These are phyloP conservation scores for Cymbopogon citratus DNA, from an alignment of 176 grass and related monocot genomes.

Conservation along the genomic window DNA sequence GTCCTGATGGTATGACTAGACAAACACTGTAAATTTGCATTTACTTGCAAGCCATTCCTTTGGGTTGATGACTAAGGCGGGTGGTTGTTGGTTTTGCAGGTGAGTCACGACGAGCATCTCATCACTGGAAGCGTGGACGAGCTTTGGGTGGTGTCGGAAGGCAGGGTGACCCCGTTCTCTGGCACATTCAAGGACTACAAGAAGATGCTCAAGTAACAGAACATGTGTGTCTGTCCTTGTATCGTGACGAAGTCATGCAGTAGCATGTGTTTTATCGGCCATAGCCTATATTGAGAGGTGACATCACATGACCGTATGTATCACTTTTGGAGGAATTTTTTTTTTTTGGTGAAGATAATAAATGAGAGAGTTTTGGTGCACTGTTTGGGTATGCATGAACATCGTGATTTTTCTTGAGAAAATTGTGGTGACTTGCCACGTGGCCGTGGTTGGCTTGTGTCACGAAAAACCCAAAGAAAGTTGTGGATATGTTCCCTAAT, in stretches of 20 bases:
- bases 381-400: no score
- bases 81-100: slow-evolving; percentile 30
- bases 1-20: slow-evolving; percentile 69
- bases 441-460: no score
- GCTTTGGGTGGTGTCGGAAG: slow-evolving; percentile 78
- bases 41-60: background rate
- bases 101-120: slow-evolving; percentile 97
- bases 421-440: no score
- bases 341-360: no score
- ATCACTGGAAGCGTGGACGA: slow-evolving; percentile 88
- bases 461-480: no score
- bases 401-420: no score
- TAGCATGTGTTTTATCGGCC: background rate
- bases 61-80: background rate
- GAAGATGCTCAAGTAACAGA: slow-evolving; percentile 57
- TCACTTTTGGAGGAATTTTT: no score
- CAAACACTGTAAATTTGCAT: background rate
- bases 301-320: no score
- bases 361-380: no score
- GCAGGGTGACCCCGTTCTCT: slow-evolving; percentile 57
- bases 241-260: background rate
- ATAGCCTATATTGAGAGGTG: background rate
- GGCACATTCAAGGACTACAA: slow-evolving; percentile 92
- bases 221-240: background rate
- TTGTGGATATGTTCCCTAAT: no score